A percentile compares a stretch with the other conserved stretches of the same genome.
phyloP scores from a whole-genome alignment of 2,329 filamentous ascomycete genomes.

The Epicoccum sorghinum region DNA sequence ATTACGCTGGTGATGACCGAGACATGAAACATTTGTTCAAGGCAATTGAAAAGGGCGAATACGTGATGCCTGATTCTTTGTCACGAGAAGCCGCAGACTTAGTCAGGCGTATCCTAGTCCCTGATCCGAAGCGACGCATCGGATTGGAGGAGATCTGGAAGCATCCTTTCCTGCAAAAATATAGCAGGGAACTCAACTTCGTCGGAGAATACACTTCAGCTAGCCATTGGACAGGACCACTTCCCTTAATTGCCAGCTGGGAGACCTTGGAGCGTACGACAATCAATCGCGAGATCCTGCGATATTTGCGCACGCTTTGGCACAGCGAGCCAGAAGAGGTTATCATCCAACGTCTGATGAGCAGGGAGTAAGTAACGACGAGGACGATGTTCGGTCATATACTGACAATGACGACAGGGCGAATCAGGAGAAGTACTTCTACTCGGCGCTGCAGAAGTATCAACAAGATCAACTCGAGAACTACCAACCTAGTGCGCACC shows the following conservation, averaged over 20 bases:
- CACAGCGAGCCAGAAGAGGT: constrained; percentile 79
- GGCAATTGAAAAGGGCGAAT: constrained; percentile 57
- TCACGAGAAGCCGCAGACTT: constrained; percentile 76
- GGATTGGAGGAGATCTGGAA: constrained; percentile 81
- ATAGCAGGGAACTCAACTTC: constrained; percentile 72
- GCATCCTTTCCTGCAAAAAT: constrained; percentile 85
- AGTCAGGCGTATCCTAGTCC: constrained; percentile 77
- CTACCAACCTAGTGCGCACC: constrained; percentile 71
- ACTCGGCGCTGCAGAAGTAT: constrained; percentile 81
- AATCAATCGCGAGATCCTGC: constrained; percentile 80
- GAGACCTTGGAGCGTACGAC: constrained; percentile 67
- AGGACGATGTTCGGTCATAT: background rate
- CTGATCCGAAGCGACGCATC: constrained; percentile 79
- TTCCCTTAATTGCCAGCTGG: constrained; percentile 66
- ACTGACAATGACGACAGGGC: constrained; percentile 56
- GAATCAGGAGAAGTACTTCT: constrained; percentile 94
- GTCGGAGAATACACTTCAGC: constrained; percentile 61
- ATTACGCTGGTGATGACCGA: constrained; percentile 53
- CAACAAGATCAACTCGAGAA: constrained; percentile 85
- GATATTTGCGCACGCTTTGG: constrained; percentile 89
- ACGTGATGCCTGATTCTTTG: constrained; percentile 57
- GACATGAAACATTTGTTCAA: constrained; percentile 69
- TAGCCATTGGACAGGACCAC: constrained; percentile 60
- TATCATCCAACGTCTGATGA: constrained; percentile 70
- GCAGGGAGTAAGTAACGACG: constrained; percentile 48